phyloP scores from a whole-genome alignment of 176 grass and related monocot species.

The Aegilops tauschii region DNA sequence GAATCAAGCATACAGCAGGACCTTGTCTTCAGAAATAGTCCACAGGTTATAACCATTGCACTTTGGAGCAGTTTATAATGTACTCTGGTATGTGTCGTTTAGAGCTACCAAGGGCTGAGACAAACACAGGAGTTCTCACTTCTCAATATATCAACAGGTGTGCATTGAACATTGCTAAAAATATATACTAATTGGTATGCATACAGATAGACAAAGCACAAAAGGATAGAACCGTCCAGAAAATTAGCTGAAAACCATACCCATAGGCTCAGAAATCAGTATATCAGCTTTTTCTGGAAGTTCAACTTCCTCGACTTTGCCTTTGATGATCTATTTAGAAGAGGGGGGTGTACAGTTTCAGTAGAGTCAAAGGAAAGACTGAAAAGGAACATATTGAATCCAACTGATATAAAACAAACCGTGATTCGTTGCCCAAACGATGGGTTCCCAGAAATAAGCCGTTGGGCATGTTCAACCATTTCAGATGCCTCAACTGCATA shows the following conservation, averaged over 20 bases:
- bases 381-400: slow-evolving; percentile 12
- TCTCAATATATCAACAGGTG: background rate
- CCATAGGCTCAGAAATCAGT: slow-evolving; percentile 98
- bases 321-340: slow-evolving; percentile 75
- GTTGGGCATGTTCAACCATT: slow-evolving; percentile 93
- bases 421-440: slow-evolving; percentile 89
- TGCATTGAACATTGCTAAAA: background rate
- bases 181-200: background rate
- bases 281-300: slow-evolving; percentile 99
- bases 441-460: slow-evolving; percentile 82
- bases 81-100: background rate
- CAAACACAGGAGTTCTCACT: background rate
- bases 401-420: slow-evolving; percentile 59
- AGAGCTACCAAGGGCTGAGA: background rate
- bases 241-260: slow-evolving; percentile 39
- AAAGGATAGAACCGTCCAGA: background rate
- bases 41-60: background rate
- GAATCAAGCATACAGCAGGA: background rate
- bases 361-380: slow-evolving; percentile 5
- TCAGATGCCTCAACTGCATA: slow-evolving; percentile 98
- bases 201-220: background rate
- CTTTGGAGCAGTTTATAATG: background rate
- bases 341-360: background rate
- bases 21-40: background rate
- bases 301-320: slow-evolving; percentile 97